Base-by-base conservation (phyloP, 805 yeast species). In the Yamadazyma insecticola region DNA sequence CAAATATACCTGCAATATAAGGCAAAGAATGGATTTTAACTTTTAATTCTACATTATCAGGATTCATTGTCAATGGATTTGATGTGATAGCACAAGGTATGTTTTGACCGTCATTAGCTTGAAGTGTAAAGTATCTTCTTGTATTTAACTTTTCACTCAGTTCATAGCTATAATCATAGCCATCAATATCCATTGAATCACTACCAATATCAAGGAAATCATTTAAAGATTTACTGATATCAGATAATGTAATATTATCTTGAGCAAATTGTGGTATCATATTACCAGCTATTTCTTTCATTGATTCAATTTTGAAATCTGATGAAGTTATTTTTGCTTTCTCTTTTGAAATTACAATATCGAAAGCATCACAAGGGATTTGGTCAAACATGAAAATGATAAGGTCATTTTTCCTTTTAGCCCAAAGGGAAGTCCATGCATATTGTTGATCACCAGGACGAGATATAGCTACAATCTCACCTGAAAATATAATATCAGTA, bases 401-500 rank as follows among this genome's bases (percentile, higher is more conserved):
- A 33, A 84, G 56, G 26, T 74, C 74, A 3, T 79, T 80, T 43
- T 79, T 77, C 36, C 76, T 65, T 47, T 88, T 88, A 1, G 92
- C 95, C 96, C 96, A 90, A 34, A 89, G 56, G 0, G 95, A 83
- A 8, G 95, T 88, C 83, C 95, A 80, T 1, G 89, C 83, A 36
- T 73, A 62, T 17, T 71, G 71, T 28, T 70, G 71, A 28, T 61
- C 68, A 12, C 83, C 82, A 10, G 80, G 76, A 43, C 86, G 71
- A 24, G 74, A 65, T 28, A 88, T 81, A 7, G 94, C 95, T 9
- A 87, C 77, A 28, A 88, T 77, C 46, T 85, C 92, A 36, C 96
- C 97, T 2, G 88, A 74, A 49, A 83, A 83, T 0, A 81, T 74
- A 30, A 79, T 70, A 36, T 73, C 73, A 29, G 40, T 38, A 23